Base-by-base conservation (phyloP, 331 rosid genomes). In the Quercus lobata region DNA sequence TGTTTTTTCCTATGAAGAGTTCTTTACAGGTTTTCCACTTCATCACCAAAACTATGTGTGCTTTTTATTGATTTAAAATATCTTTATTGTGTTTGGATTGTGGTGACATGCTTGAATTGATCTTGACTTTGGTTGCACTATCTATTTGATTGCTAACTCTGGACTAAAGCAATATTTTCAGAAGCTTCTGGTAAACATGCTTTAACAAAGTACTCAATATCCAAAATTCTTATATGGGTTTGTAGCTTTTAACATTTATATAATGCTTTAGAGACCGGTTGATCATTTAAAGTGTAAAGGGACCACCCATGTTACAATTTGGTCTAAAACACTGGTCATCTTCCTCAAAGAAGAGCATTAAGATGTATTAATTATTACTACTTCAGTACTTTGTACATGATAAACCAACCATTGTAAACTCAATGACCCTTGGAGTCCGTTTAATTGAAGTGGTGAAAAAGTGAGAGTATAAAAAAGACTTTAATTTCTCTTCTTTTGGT, bases 381-480 rank as follows among this genome's bases (percentile, higher is more conserved):
- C 15, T 10, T 24, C 72, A 18, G 16, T 8, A 68, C 27, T 32
- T 34, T 34, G 52, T 19, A 19, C 53, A 18, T 9, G 52, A 68
- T 19, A 32, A 34, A 68, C 4, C 72, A 17, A 19, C 17, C 11
- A 34, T 32, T 34, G 24, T 19, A 18, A 34, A 68, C 17, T 9
- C 17, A 3, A 34, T 8, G 27, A 34, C 12, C 2, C 72, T 15
- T 34, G 2, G 0, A 0, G 9, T 34, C 2, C 10, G 2, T 7
- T 35, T 35, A 0, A 35, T 7, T 7, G 2, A 0, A 35, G 44
- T 0, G 41, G 2, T 6, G 41, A 0, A 35, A 35, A 6, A 35
- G 8, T 6, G 2, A 0, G 1, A 34, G 7, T 0, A 34, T 34
- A 34, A 0, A 5, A 34, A 34, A 34, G 6, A 0, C 7, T 34